phyloP scores from a whole-genome alignment of 352 stramenopile species.

The Pythium sukuiense region DNA sequence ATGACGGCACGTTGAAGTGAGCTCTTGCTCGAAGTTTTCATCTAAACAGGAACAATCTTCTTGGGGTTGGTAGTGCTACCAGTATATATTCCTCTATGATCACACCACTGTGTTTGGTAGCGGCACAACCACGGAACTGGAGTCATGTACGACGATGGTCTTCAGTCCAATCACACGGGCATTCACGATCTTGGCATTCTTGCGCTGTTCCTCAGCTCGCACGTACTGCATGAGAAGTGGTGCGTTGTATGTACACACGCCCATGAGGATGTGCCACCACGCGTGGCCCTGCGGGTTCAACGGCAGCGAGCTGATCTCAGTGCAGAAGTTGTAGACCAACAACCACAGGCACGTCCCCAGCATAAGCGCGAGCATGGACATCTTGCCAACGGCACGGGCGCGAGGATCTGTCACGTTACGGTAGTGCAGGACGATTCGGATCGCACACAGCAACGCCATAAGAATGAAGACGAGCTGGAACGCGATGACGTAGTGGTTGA shows the following conservation, averaged over 20 bases:
- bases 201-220: conserved; percentile 65
- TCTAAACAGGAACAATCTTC: no score
- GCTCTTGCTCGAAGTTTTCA: no score
- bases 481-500: conserved; percentile 68
- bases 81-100: no score
- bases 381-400: conserved; percentile 48
- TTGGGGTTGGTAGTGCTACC: no score
- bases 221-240: conserved; percentile 85
- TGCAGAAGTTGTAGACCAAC: conserved; percentile 74
- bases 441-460: conserved; percentile 43
- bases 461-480: conserved; percentile 71
- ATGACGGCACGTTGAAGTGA: no score
- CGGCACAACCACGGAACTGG: no score
- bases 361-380: conserved; percentile 56
- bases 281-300: conserved; percentile 76
- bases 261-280: conserved; percentile 86
- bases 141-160: conserved; percentile 50
- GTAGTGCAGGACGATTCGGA: conserved; percentile 59
- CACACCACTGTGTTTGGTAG: no score
- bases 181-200: conserved; percentile 44
- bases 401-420: conserved; percentile 39
- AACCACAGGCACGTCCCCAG: conserved; percentile 68
- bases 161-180: conserved; percentile 48
- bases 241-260: conserved; percentile 69
- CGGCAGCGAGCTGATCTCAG: conserved; percentile 44